Base-by-base conservation (phyloP, 176 grass and related monocot genomes). In the Rhynchospora pubera region DNA sequence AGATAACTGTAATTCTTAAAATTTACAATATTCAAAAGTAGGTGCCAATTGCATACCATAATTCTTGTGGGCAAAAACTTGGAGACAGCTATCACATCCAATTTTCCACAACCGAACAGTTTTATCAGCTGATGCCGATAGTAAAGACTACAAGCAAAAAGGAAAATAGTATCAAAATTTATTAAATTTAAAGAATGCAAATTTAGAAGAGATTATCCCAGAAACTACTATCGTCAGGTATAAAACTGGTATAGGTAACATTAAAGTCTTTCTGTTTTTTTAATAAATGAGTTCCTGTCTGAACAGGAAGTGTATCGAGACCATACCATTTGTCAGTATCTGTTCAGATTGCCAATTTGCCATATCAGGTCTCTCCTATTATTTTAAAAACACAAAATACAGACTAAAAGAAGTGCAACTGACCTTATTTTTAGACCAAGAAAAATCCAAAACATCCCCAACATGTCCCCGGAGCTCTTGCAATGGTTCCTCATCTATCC, bases 101-200 rank as follows among this genome's bases (percentile, higher is more conserved):
- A 93, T 73, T 69, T 90, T 82, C 94, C 94, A 97, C 84, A 93
- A 43, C 34, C 91, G 86, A 84, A 90, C 94, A 85, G 89, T 97
- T 91, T 93, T 97, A 85, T 97, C 94, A 65, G 88, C 89, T 23
- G 91, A 97, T 44, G 89, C 86, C 58, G 94, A 93, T 64, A 93
- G 79, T 57, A 97, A 82, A 62, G 84, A 85, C 94, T 97, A 88
- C 57, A 81, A 11, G 75, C 84, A 82, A 75, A 66, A 21, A 18
- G 56, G 84, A 6, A 88, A 71, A 78, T 57, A 77, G 13, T 13
- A 64, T 61, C 28, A 48, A 53, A 77, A 34, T 2, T 62, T 77
- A 42, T 15, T 51, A 62, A 78, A 85, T 59, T 85, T 0, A 39
- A 55, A 32, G 30, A 69, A 1, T 22, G 48, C 23, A 55, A 76